These are phyloP conservation scores for Pseudotulostoma volvatum DNA, from an alignment of 495 filamentous ascomycete species.

Conservation along the genomic window DNA sequence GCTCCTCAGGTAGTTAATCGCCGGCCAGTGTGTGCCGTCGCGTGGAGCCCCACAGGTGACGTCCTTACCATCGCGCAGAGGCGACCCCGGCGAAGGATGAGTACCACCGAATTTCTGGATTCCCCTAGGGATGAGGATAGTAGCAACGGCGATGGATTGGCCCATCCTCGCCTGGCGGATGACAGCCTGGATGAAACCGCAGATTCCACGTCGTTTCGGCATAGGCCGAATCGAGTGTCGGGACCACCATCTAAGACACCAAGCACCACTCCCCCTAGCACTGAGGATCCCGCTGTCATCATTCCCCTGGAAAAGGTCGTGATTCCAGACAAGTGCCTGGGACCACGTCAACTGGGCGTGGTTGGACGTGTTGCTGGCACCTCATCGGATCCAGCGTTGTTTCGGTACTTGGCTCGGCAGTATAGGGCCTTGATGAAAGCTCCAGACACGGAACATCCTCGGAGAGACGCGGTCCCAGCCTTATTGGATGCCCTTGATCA, in stretches of 20 bases:
- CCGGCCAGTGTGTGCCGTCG: constrained; percentile 27
- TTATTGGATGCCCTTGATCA: constrained; percentile 38
- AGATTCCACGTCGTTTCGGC: constrained; percentile 31
- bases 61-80: constrained; percentile 34
- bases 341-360: constrained; percentile 42
- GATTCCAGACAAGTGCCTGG: constrained; percentile 35
- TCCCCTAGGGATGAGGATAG: constrained; percentile 18
- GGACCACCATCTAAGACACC: constrained; percentile 25
- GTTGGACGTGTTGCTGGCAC: constrained; percentile 41
- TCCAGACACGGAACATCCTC: neutral
- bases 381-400: constrained; percentile 33
- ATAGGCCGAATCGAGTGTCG: constrained; percentile 19
- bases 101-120: constrained; percentile 19
- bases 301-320: constrained; percentile 46
- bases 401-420: constrained; percentile 41
- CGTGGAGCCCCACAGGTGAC: constrained; percentile 31
- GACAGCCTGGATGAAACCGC: constrained; percentile 46
- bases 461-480: constrained; percentile 20
- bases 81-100: constrained; percentile 27
- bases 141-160: constrained; percentile 31
- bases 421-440: constrained; percentile 33
- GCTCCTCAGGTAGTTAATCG: constrained; percentile 59
- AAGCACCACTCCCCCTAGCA: constrained; percentile 41
- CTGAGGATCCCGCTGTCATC: constrained; percentile 28
- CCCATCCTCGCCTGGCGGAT: constrained; percentile 45